Evolutionary conservation across 2,329 filamentous ascomycete species (phyloP).

Genomic region (Annulohypoxylon truncatum): DNA sequence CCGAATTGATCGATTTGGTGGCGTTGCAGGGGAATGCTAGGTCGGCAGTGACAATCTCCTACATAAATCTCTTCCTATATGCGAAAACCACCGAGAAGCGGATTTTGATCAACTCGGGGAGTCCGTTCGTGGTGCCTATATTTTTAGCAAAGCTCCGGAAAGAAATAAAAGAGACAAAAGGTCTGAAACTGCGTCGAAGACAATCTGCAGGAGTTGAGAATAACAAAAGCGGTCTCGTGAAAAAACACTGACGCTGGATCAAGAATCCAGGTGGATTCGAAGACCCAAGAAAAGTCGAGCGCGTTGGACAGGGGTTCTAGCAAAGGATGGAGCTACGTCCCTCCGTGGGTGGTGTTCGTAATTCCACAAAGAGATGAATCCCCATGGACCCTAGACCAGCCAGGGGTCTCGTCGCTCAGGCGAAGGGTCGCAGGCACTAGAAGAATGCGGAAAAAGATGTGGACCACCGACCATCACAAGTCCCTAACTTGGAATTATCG

Average conservation of each 20-base stretch:
- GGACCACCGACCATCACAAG: conserved; percentile 21
- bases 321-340: conserved; percentile 35
- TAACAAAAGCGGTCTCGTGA: conserved; percentile 22
- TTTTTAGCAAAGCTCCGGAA: conserved; percentile 18
- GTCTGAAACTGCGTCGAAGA: conserved; percentile 11
- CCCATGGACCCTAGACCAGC: conserved; percentile 29
- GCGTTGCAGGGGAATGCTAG: conserved; percentile 26
- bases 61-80: conserved; percentile 12
- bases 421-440: conserved; percentile 31
- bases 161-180: conserved; percentile 10
- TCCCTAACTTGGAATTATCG: conserved; percentile 15
- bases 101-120: conserved; percentile 7
- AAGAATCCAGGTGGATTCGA: conserved; percentile 33
- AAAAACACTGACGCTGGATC: conserved; percentile 30
- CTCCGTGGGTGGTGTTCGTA: conserved; percentile 37
- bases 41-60: conserved; percentile 19
- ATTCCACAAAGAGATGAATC: conserved; percentile 40
- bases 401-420: conserved; percentile 31
- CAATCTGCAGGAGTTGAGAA: conserved; percentile 16
- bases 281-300: conserved; percentile 33
- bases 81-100: conserved; percentile 9
- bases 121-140: conserved; percentile 8
- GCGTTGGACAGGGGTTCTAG: conserved; percentile 28
- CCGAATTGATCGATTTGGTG: conserved; percentile 26
- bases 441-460: conserved; percentile 25